Conservation (phyloP, 805 yeast species). For the Tetrapisispora fleetii region DNA sequence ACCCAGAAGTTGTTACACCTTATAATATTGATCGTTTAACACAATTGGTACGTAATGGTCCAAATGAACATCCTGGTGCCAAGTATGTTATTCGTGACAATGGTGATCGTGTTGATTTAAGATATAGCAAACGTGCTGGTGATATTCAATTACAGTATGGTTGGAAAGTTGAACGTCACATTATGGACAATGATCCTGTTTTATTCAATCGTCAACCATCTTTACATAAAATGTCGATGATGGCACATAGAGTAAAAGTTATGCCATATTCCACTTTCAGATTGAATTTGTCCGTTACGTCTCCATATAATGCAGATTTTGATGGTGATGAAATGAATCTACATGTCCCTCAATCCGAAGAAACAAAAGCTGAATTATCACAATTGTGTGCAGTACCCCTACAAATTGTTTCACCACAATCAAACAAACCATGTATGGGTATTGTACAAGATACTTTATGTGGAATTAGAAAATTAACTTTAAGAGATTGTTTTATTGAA, state of each 20-base stretch:
- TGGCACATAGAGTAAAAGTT: constrained; percentile 97
- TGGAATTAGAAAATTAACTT: constrained; percentile 93
- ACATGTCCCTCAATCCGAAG: constrained; percentile 98
- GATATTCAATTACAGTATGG: constrained; percentile 96
- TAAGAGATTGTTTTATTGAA: constrained; percentile 80
- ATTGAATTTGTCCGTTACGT: constrained; percentile 90
- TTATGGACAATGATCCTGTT: constrained; percentile 96
- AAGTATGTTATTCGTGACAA: constrained; percentile 96
- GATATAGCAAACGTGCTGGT: constrained; percentile 97
- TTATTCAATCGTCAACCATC: constrained; percentile 99
- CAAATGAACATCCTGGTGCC: constrained; percentile 99
- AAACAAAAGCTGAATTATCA: constrained; percentile 91
- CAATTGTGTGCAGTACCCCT: constrained; percentile 95
- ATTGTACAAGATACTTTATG: constrained; percentile 97
- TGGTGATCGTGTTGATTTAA: constrained; percentile 95
- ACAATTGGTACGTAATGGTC: constrained; percentile 92
- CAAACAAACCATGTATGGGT: constrained; percentile 99
- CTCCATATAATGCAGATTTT: constrained; percentile 99
- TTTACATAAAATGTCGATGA: constrained; percentile 98
- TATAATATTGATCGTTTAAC: constrained; percentile 91
- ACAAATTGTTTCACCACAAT: constrained; percentile 96
- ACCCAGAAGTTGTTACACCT: constrained; percentile 97
- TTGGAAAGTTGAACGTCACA: constrained; percentile 98
- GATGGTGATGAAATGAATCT: constrained; percentile 99
- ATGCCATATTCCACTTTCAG: constrained; percentile 98